These are phyloP conservation scores for Leavenworthia alabamica DNA, from an alignment of 345 rosid species.

Conservation along the genomic window DNA sequence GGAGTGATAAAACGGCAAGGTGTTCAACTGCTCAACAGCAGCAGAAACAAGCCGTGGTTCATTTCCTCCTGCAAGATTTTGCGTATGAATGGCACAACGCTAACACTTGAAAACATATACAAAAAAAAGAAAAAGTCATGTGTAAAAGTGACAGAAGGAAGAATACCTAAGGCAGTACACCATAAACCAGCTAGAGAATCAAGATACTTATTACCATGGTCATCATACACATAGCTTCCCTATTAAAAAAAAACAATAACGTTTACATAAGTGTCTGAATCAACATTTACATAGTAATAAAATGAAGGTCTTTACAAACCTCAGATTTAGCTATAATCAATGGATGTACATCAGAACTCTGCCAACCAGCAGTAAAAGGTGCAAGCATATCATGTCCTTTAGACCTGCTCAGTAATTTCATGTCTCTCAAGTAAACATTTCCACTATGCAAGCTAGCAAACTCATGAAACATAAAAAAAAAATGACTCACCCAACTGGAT, in stretches of 20 bases:
- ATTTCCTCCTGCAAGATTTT: constrained; percentile 63
- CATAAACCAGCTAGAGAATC: constrained; percentile 95
- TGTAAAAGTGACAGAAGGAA: no score
- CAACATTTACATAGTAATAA: background rate
- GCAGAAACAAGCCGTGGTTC: constrained; percentile 88
- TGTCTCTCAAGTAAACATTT: background rate
- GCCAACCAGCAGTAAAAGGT: constrained; percentile 99
- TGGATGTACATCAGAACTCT: constrained; percentile 64
- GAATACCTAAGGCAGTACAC: constrained; percentile 83
- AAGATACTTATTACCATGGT: constrained; percentile 71
- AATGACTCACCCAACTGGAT: constrained; percentile 33
- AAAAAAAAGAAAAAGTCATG: no score
- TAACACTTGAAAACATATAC: background rate
- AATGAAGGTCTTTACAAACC: constrained; percentile 31
- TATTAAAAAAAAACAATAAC: constrained; percentile 21
- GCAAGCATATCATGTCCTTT: constrained; percentile 98
- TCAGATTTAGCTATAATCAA: constrained; percentile 77
- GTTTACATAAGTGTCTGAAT: background rate
- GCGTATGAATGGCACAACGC: constrained; percentile 2
- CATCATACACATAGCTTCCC: constrained; percentile 85
- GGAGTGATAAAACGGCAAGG: constrained; percentile 90
- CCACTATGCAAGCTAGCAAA: constrained; percentile 31
- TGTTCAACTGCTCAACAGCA: constrained; percentile 63
- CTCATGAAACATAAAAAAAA: background rate
- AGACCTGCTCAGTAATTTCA: constrained; percentile 38